Base-by-base conservation (phyloP, 345 rosid genomes). In the Moricandia moricandioides region DNA sequence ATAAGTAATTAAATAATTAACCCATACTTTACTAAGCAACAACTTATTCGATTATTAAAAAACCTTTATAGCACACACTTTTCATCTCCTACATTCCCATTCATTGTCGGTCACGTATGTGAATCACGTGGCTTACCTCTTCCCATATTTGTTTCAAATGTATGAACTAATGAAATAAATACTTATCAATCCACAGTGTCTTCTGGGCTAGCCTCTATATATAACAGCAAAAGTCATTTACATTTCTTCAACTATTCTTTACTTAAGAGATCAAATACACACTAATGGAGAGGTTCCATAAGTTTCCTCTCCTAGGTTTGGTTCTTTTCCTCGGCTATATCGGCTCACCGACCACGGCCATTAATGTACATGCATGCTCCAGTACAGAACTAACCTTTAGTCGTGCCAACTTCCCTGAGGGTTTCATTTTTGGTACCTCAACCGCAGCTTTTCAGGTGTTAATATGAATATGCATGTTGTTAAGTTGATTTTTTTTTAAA, bases 341-440 rank as follows among this genome's bases (percentile, higher is more conserved):
- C 34, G 31, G 62, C 40, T 72, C 81, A 33, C 65, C 24, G 0
- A 61, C 60, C 65, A 31, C 21, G 3, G 81, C 78, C 29, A 14
- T 52, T 52, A 21, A 21, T 21, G 81, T 67, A 12, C 6, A 60
- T 67, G 52, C 34, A 4, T 78, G 81, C 14, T 72, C 78, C 16
- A 72, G 69, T 72, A 78, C 73, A 24, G 81, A 78, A 7, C 40
- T 57, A 14, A 47, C 71, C 73, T 72, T 78, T 54, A 55, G 27
- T 57, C 82, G 82, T 12, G 79, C 71, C 47, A 69, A 59, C 65
- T 79, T 79, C 12, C 82, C 82, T 7, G 65, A 63, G 9, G 79
- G 35, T 62, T 79, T 79, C 71, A 74, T 74, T 55, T 79, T 79
- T 69, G 82, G 82, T 43, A 79, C 82, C 18, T 65, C 82, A 3